Base-by-base conservation (phyloP, 2,329 filamentous ascomycete genomes). In the Hymenoscyphus repandus region DNA sequence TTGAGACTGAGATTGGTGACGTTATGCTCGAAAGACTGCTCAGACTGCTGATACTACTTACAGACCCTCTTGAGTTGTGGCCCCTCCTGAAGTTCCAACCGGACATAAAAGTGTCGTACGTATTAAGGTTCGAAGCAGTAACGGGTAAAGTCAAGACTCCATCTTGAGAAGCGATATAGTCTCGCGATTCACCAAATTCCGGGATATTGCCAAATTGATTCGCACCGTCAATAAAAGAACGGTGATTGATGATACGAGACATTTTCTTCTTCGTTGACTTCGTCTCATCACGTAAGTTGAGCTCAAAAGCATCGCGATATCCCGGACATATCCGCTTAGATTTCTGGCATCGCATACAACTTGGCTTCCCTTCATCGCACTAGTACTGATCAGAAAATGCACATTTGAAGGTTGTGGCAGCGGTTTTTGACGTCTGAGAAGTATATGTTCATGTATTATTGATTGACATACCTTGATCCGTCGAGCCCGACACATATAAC, bases 401-500 rank as follows among this genome's bases (percentile, higher is more conserved):
- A n/a, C n/a, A n/a, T n/a, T n/a, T n/a, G n/a, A n/a, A n/a, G n/a
- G n/a, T n/a, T n/a, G n/a, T n/a, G n/a, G n/a, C 31, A 5, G 32
- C 9, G 9, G 13, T 9, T 9, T 34, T 34, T 34, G 32, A 13
- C 32, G 9, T 9, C 9, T 34, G 32, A 34, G 13, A 34, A 34
- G 9, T 34, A 9, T 34, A 9, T 13, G 32, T 34, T 34, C 32
- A 9, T 9, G 32, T 12, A 39, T 7, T 39, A 17, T 11, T 39
- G 36, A 10, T 10, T 39, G n/a, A n/a, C n/a, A n/a, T 50, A 85
- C 84, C 77, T 87, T 87, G 66, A 88, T 87, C 58, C 84, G 76
- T 55, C 84, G 77, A 38, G 77, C 83, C 64, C 84, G 77, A 67
- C 85, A 88, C 77, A 83, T 86, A 69, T 85, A 83, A 62, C 85